Conservation (phyloP, 2,329 filamentous ascomycete genomes). For the Annulohypoxylon truncatum region DNA sequence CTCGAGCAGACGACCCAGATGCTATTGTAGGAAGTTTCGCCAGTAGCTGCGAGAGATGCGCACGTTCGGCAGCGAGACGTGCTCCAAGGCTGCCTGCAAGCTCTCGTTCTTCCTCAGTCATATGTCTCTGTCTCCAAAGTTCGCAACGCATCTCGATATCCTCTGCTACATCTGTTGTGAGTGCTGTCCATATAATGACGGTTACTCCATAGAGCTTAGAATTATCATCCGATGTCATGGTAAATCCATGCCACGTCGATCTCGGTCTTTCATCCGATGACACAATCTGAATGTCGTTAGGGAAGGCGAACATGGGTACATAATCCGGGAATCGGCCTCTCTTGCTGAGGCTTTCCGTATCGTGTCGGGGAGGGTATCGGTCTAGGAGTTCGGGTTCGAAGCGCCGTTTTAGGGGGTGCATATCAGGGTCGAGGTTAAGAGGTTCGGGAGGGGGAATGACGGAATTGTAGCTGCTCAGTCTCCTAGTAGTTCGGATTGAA, state of each 20-base stretch:
- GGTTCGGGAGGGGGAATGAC: constrained; percentile 95
- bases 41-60: constrained; percentile 88
- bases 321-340: constrained; percentile 94
- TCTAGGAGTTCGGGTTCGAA: constrained; percentile 98
- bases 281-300: constrained; percentile 96
- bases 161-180: constrained; percentile 84
- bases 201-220: constrained; percentile 93
- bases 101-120: constrained; percentile 91
- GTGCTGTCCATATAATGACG: constrained; percentile 90
- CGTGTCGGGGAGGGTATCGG: constrained; percentile 86
- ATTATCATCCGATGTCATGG: constrained; percentile 94
- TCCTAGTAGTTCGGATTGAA: constrained; percentile 80
- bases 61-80: constrained; percentile 85
- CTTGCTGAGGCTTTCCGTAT: constrained; percentile 81
- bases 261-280: constrained; percentile 93
- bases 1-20: constrained; percentile 84
- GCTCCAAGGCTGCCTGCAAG: constrained; percentile 91
- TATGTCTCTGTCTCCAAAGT: constrained; percentile 84
- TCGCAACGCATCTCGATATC: constrained; percentile 86
- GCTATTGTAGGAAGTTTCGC: constrained; percentile 82
- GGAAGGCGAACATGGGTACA: constrained; percentile 99
- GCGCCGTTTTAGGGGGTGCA: constrained; percentile 93
- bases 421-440: constrained; percentile 86
- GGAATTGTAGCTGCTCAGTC: constrained; percentile 97
- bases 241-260: constrained; percentile 99